A percentile compares a stretch with the other conserved stretches of the same genome.
Evolutionary conservation across 805 yeast genomes (phyloP).

Genomic region (Monosporozyma solicola): DNA sequence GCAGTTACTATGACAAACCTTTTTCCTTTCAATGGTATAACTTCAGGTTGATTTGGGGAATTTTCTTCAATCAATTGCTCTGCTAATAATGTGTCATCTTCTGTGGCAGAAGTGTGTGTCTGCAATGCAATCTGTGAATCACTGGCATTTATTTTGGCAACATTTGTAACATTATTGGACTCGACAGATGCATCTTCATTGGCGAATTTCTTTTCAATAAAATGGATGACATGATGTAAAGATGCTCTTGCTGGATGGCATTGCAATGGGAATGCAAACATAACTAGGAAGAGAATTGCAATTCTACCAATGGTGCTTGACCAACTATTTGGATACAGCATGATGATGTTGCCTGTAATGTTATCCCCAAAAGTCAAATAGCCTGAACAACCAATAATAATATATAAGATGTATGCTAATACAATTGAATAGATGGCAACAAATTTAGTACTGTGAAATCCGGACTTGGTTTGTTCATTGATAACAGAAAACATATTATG

Average conservation of each 20-base stretch:
- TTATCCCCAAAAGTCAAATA: slow-evolving; percentile 79
- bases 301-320: slow-evolving; percentile 72
- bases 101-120: not conserved
- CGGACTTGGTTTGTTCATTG: slow-evolving; percentile 61
- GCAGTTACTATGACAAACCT: slow-evolving; percentile 45
- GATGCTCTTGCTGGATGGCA: slow-evolving; percentile 87
- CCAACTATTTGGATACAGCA: slow-evolving; percentile 56
- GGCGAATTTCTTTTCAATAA: slow-evolving; percentile 22
- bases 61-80: slow-evolving; percentile 14
- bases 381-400: slow-evolving; percentile 71
- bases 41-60: slow-evolving; percentile 8
- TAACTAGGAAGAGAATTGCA: slow-evolving; percentile 71
- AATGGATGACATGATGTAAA: slow-evolving; percentile 59
- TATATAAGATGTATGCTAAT: slow-evolving; percentile 52
- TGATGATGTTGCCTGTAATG: slow-evolving; percentile 71
- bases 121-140: not conserved
- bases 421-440: slow-evolving; percentile 48
- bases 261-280: slow-evolving; percentile 81
- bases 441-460: slow-evolving; percentile 37
- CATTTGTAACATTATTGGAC: not conserved
- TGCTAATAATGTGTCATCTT: slow-evolving; percentile 1
- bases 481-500: slow-evolving; percentile 88
- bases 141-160: not conserved
- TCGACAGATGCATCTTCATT: not conserved
- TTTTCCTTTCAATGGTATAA: slow-evolving; percentile 21